Evolutionary conservation across 495 filamentous ascomycete genomes (phyloP).

Genomic region (Alectoria sarmentosa): DNA sequence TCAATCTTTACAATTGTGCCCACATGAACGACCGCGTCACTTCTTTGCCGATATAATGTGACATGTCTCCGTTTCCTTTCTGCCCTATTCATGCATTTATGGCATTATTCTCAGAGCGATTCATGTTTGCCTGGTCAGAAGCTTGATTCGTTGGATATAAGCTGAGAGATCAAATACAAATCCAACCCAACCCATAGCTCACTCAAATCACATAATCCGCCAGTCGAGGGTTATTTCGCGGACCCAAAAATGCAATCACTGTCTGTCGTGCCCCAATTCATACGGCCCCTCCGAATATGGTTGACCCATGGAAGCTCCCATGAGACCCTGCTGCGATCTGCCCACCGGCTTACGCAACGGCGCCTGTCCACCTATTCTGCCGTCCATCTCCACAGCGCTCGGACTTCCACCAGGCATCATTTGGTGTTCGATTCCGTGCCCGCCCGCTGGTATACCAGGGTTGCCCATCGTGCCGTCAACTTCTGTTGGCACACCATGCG

Average conservation of each 20-base stretch:
- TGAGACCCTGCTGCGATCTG: neutral
- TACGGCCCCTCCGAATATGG: neutral
- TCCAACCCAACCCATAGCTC: neutral
- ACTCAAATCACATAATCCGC: neutral
- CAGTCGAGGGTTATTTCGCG: neutral
- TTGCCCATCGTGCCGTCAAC: conserved; percentile 18
- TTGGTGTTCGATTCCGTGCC: neutral
- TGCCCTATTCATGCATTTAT: too few species aligned
- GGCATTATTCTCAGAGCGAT: too few species aligned
- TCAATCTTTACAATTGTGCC: too few species aligned
- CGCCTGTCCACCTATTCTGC: neutral
- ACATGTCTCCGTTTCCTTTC: too few species aligned
- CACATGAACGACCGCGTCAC: too few species aligned
- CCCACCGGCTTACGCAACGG: neutral
- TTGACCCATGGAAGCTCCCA: neutral
- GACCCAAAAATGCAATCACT: neutral
- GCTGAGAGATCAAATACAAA: neutral
- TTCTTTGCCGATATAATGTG: too few species aligned
- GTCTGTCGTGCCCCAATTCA: neutral
- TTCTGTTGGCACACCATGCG: conserved; percentile 12
- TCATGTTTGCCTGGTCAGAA: neutral
- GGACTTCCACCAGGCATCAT: conserved; percentile 11
- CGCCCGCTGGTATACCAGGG: conserved; percentile 1
- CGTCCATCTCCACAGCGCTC: conserved; percentile 2
- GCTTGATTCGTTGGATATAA: neutral